Base-by-base conservation (phyloP, 176 grass and related monocot genomes). In the Ananas comosus region DNA sequence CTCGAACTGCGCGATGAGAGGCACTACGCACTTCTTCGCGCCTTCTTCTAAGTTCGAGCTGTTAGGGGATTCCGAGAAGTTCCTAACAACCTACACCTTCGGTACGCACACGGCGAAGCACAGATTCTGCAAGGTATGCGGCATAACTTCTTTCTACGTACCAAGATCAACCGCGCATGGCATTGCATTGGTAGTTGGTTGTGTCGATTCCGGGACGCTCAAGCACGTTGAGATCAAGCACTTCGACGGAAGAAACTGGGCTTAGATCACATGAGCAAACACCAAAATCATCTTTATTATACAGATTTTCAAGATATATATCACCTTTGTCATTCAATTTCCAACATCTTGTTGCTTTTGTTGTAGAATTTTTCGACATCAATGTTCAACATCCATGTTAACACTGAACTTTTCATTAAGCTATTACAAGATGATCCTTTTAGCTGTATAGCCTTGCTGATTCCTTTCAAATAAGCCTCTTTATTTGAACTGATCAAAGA, bases 71-170 rank as follows among this genome's bases (percentile, higher is more conserved):
- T 72, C 83, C 21, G 64, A 58, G 50, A 80, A 85, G 48, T 85
- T 69, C 81, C 80, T 96, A 16, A 83, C 92, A 73, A 83, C 83
- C 29, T 96, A 96, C 74, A 87, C 81, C 54, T 96, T 89, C 64
- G 88, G 88, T 65, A 92, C 92, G 50, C 88, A 85, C 82, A 91
- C 86, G 12, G 88, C 86, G 13, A 90, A 83, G 67, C 92, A 96
- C 67, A 81, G 21, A 21, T 92, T 96, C 81, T 92, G 92, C 81
- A 85, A 77, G 86, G 51, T 83, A 14, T 96, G 88, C 53, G 89
- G 83, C 51, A 90, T 96, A 73, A 85, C 86, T 71, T 90, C 93
- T 1, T 97, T 87, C 80, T 97, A 92, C 88, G 49, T 50, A 13
- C 86, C 89, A 50, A 68, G 89, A 74, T 87, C 84, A 22, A 90